Conservation (phyloP, 2,329 filamentous ascomycete species). For the Aureobasidium sp. region DNA sequence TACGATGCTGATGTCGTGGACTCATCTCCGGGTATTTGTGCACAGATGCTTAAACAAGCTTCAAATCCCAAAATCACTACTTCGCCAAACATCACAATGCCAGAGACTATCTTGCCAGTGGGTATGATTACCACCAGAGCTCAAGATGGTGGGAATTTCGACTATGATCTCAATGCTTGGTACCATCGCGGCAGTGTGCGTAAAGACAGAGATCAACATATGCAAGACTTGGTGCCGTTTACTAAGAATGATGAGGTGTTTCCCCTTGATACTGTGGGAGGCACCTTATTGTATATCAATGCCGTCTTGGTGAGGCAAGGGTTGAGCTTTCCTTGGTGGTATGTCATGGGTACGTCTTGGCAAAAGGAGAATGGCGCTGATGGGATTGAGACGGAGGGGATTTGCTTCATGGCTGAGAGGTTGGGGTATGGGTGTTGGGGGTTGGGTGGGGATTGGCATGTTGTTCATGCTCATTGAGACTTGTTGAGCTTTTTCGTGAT, state of each 20-base stretch:
- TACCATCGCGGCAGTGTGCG: neutral
- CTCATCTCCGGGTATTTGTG: neutral
- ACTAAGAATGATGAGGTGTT: slow-evolving; percentile 36
- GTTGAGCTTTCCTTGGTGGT: slow-evolving; percentile 38
- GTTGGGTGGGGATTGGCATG: slow-evolving; percentile 5
- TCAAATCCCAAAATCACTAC: neutral
- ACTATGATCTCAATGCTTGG: slow-evolving; percentile 12
- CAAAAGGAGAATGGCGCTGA: slow-evolving; percentile 35
- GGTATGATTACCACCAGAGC: neutral
- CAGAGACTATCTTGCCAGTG: neutral
- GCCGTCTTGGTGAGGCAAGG: slow-evolving; percentile 38
- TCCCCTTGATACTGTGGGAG: slow-evolving; percentile 41
- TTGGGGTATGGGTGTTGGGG: neutral
- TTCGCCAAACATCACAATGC: neutral
- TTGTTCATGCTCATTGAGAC: slow-evolving; percentile 2
- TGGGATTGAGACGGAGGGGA: slow-evolving; percentile 42
- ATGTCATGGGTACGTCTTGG: slow-evolving; percentile 42
- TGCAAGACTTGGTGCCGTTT: slow-evolving; percentile 26
- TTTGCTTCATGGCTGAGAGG: slow-evolving; percentile 34
- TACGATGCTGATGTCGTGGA: neutral
- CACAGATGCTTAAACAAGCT: slow-evolving; percentile 3
- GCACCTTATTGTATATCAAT: slow-evolving; percentile 40
- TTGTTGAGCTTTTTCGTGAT: neutral
- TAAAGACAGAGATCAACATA: neutral
- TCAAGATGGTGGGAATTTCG: neutral